phyloP scores from a whole-genome alignment of 2,329 filamentous ascomycete genomes.

The Alternaria sp. region DNA sequence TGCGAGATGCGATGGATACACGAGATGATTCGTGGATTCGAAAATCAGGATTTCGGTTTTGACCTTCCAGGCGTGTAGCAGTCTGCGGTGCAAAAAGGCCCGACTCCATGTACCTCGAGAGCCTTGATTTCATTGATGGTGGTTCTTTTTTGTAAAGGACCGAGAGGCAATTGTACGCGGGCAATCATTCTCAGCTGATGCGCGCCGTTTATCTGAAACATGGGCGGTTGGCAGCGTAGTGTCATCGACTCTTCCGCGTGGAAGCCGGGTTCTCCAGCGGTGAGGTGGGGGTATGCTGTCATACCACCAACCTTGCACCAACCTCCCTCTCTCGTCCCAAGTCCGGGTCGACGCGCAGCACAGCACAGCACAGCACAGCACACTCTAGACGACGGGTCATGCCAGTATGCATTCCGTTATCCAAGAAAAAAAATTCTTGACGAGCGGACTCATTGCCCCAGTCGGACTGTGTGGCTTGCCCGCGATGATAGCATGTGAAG shows the following conservation, averaged over 20 bases:
- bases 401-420: neutral
- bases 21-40: too few relatives aligned
- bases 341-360: neutral
- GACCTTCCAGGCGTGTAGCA: too few relatives aligned
- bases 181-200: neutral
- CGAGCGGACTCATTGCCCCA: neutral
- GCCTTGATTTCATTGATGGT: neutral
- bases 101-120: neutral
- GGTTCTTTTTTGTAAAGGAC: neutral
- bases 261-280: neutral
- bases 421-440: neutral
- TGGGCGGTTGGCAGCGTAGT: neutral
- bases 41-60: too few relatives aligned
- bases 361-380: neutral
- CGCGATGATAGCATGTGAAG: neutral
- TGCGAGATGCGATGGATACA: too few relatives aligned
- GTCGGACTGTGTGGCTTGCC: neutral
- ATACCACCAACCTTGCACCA: slow-evolving; percentile 5
- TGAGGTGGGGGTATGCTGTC: neutral
- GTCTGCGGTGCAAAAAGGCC: neutral
- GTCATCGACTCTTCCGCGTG: neutral
- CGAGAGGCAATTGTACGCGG: neutral
- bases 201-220: neutral
- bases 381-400: neutral
- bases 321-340: neutral